Evolutionary conservation across 1,284 basidiomycete genomes (phyloP), one percentile per base, ranked within the genome.

Genomic region (Psilocybe mexicana): DNA sequence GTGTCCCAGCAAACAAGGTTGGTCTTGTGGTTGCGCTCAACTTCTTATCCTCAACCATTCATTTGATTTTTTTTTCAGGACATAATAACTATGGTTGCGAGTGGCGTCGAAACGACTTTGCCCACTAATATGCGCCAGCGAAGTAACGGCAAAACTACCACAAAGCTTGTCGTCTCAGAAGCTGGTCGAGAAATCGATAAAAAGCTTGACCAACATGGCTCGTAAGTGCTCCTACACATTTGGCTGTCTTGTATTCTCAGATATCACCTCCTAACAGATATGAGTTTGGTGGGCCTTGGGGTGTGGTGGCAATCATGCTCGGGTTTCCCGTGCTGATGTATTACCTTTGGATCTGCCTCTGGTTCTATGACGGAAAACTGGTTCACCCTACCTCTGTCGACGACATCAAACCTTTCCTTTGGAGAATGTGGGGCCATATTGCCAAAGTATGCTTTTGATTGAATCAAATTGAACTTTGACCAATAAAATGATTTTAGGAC

Each of bases 261-360:
- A 57, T 43, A 51, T 58, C 42, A 61, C 8, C 45, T 18, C 14
- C 11, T 18, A 18, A 18, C 52, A 93, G 91, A 42, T 97, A 92
- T 77, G 96, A 99, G 75, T 99, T 99, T 69, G 97, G 96, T 64
- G 96, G 96, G 6, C 96, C 96, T 44, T 80, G 82, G 75, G 96
- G 97, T 48, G 94, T 96, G 43, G 76, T 87, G 8, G 91, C 90
- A 30, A 98, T 99, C 80, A 99, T 99, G 92, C 81, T 89, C 30
- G 87, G 92, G 53, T 99, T 99, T 74, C 96, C 96, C 0, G 74
- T 88, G 40, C 81, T 93, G 62, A 94, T 95, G 96, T 98, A 98
- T 76, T 99, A 99, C 78, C 86, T 99, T 65, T 98, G 94, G 93
- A 94, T 95, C 65, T 99, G 97, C 70, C 82, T 98, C 42, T 95